Conservation (phyloP, 208 protist genomes). For the Phytomonas sp. region DNA sequence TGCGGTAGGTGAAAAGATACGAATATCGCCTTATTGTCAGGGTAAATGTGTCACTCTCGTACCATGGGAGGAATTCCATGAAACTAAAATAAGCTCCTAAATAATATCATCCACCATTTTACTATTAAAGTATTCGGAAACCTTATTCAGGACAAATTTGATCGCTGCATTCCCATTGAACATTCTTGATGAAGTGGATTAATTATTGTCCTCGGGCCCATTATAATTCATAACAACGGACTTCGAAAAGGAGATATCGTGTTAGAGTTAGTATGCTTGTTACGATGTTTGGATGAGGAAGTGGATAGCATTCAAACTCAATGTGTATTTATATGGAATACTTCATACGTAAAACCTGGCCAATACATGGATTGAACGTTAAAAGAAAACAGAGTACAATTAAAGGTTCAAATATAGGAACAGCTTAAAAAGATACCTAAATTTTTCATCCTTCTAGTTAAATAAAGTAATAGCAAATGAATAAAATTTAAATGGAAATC, state of each 20-base stretch:
- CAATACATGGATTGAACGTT: too few species aligned
- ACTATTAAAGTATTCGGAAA: slow-evolving; percentile 55
- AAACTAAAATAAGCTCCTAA: slow-evolving; percentile 53
- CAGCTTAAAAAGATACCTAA: slow-evolving; percentile 11
- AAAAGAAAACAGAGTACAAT: slow-evolving; percentile 15
- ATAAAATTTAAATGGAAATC: slow-evolving; percentile 2
- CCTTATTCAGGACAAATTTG: too few species aligned
- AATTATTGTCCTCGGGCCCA: neutral
- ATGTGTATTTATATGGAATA: too few species aligned
- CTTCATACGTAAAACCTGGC: too few species aligned
- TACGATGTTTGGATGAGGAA: too few species aligned
- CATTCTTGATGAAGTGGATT: neutral
- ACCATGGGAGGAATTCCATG: slow-evolving; percentile 21
- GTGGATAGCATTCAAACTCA: too few species aligned
- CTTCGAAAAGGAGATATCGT: too few species aligned
- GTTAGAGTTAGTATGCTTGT: too few species aligned
- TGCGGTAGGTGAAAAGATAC: too few species aligned
- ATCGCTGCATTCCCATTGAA: slow-evolving; percentile 16
- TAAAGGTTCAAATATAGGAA: slow-evolving; percentile 7
- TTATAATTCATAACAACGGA: too few species aligned
- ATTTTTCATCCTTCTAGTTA: neutral
- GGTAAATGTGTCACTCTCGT: slow-evolving; percentile 7
- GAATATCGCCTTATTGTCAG: too few species aligned
- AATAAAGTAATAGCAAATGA: slow-evolving; percentile 4
- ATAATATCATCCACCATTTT: slow-evolving; percentile 66